Evolutionary conservation across 345 rosid species (phyloP), one percentile per base, ranked within the genome.

Genomic region (Aquilaria yunnanensis): DNA sequence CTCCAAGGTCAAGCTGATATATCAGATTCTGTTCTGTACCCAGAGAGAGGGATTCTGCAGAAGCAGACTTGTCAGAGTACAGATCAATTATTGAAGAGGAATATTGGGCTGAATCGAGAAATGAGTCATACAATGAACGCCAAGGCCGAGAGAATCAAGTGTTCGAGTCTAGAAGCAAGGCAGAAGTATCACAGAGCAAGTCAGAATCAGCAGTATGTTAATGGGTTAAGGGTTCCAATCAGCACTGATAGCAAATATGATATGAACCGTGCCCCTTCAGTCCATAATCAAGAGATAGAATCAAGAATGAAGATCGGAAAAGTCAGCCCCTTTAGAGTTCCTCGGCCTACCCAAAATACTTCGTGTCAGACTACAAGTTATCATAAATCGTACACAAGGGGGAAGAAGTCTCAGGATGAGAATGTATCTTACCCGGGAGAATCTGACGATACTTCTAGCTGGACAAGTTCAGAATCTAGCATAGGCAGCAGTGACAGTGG

Each of bases 401-500:
- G 61, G 0, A 56, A 5, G 3, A 64, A 66, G 29, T 41, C 37
- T 66, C 56, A 23, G 9, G 51, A 73, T 32, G 60, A 34, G 1
- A 54, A 54, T 48, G 51, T 13, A 32, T 48, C 16, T 45, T 14
- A 34, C 34, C 66, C 14, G 45, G 49, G 32, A 34, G 80, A 76
- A 56, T 41, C 67, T 12, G 58, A 66, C 16, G 50, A 63, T 53
- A 70, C 71, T 32, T 68, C 81, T 45, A 72, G 70, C 63, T 61
- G 70, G 74, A 56, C 71, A 61, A 62, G 71, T 41, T 64, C 65
- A 29, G 34, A 12, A 52, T 67, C 68, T 52, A 52, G 67, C 54
- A 51, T 34, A 54, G 61, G 53, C 70, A 78, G 67, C 65, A 72
- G 74, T 50, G 65, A 62, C 32, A 57, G 49, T 14, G 66, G 61